A percentile compares a stretch with the other conserved stretches of the same genome.
Evolutionary conservation across 2,329 filamentous ascomycete genomes (phyloP).

Genomic region (Aspergillus melleus): DNA sequence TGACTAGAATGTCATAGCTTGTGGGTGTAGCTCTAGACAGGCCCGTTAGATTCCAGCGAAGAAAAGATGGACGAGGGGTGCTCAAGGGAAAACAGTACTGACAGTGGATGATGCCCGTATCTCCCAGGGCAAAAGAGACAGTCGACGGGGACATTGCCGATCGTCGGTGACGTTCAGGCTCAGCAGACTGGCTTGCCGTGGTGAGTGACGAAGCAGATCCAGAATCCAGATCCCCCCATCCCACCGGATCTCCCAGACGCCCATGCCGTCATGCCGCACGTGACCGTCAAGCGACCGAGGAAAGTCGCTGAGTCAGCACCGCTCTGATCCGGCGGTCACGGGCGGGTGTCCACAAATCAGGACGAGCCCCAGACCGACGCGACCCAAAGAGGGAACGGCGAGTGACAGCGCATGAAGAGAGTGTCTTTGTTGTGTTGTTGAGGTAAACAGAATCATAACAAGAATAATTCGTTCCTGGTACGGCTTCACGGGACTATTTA

Average conservation of each 20-base stretch:
- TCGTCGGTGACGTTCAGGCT: neutral
- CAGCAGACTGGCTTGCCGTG: too few species aligned
- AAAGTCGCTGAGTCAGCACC: conserved; percentile 19
- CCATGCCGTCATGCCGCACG: conserved; percentile 17
- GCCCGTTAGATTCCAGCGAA: too few species aligned
- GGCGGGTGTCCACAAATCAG: conserved; percentile 28
- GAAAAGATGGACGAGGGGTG: too few species aligned
- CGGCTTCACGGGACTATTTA: neutral
- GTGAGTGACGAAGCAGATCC: neutral
- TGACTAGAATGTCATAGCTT: neutral
- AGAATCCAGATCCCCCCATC: neutral
- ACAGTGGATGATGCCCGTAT: neutral
- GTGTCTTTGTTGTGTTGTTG: neutral
- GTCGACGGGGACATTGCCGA: neutral
- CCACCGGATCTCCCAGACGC: neutral
- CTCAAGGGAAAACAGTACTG: neutral
- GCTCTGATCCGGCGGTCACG: conserved; percentile 22
- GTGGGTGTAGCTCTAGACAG: too few species aligned
- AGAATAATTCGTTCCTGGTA: neutral
- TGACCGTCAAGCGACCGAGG: conserved; percentile 8
- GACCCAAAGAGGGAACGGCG: conserved; percentile 35
- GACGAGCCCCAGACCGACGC: conserved; percentile 23
- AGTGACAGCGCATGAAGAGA: conserved; percentile 43
- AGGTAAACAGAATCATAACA: conserved; percentile 37
- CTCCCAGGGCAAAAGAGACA: neutral